phyloP scores from a whole-genome alignment of 768 basidiomycete genomes.

The Lactarius indigo region DNA sequence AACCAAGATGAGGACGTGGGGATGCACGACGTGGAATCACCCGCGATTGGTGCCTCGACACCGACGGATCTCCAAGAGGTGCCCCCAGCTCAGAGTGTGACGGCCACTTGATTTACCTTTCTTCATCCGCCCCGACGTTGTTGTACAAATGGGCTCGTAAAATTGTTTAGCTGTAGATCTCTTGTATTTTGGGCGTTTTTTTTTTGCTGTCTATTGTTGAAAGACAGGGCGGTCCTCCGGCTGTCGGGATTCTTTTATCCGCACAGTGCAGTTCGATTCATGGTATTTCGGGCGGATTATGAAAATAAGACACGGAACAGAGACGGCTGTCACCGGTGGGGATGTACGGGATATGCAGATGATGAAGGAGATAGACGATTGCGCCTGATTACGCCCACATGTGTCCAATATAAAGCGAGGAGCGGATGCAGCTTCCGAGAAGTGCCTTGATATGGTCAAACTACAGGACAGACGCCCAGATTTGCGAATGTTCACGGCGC shows the following conservation, averaged over 20 bases:
- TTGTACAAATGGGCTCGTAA: background rate
- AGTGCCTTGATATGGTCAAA: background rate
- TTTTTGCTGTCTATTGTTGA: background rate
- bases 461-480: background rate
- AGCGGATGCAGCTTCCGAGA: background rate
- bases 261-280: background rate
- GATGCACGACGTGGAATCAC: background rate
- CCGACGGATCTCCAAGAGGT: background rate
- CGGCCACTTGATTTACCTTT: background rate
- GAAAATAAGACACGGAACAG: background rate
- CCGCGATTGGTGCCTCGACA: background rate
- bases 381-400: background rate
- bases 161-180: background rate
- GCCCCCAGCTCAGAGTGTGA: background rate
- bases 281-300: no score
- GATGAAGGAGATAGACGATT: background rate
- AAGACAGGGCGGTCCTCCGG: background rate
- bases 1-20: background rate
- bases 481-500: background rate
- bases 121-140: background rate
- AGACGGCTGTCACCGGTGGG: background rate
- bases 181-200: background rate
- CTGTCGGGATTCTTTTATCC: background rate
- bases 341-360: background rate
- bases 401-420: background rate